A percentile compares a stretch with the other conserved stretches of the same genome.
Conservation (phyloP, 2,329 filamentous ascomycete genomes). For the Diaporthe sp. region DNA sequence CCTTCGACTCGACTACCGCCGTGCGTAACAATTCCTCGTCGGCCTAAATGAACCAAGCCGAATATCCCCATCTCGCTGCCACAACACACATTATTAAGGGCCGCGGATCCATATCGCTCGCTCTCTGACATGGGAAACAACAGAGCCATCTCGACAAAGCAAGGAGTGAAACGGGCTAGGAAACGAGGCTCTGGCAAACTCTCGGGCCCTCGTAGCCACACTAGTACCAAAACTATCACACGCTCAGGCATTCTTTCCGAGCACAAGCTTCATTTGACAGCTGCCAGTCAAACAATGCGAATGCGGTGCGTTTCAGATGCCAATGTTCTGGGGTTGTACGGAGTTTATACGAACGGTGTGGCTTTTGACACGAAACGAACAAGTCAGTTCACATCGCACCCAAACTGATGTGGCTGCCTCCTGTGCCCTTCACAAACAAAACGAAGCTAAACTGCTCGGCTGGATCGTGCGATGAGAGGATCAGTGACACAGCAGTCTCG, state of each 20-base stretch:
- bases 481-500: not conserved
- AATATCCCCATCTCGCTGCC: too few species aligned
- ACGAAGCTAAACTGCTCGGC: not conserved
- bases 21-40: too few species aligned
- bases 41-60: not conserved
- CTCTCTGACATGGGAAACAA: not conserved
- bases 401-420: not conserved
- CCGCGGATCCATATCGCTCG: not conserved
- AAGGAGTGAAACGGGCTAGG: not conserved
- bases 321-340: not conserved
- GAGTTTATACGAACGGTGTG: not conserved
- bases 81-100: not conserved
- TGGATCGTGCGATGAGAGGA: not conserved
- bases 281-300: not conserved
- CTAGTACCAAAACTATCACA: not conserved
- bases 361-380: conserved; percentile 8
- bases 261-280: conserved; percentile 8
- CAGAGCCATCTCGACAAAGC: not conserved
- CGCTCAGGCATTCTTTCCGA: not conserved
- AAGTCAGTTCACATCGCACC: not conserved
- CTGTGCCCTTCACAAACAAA: too few species aligned
- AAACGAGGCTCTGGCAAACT: not conserved
- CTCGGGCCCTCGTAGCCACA: not conserved
- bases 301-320: not conserved
- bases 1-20: too few species aligned